A percentile compares a stretch with the other conserved stretches of the same genome.
These are phyloP conservation scores for Cutaneotrichosporon cavernicola DNA, from an alignment of 1,284 basidiomycete species.

Conservation along the genomic window DNA sequence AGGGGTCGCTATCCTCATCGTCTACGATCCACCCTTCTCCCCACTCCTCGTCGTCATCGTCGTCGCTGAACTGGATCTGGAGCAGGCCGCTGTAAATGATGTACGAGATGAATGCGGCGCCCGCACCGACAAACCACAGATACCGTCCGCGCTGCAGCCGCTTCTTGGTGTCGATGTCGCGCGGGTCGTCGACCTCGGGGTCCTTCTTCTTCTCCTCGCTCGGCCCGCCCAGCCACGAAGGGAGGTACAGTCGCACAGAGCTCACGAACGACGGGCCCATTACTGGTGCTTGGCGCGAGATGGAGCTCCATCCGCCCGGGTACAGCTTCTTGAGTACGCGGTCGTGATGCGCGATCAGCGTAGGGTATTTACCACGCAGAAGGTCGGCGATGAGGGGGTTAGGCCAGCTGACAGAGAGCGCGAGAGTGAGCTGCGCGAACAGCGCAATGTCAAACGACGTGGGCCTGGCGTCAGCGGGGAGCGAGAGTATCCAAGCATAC, in stretches of 20 bases:
- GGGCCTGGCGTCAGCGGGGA: constrained; percentile 30
- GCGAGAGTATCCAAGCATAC: constrained; percentile 21
- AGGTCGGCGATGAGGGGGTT: constrained; percentile 46
- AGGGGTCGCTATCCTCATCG: constrained; percentile 13
- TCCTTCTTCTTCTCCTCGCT: background rate
- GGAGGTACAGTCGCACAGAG: constrained; percentile 1
- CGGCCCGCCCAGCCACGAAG: constrained; percentile 9
- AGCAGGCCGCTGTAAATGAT: constrained; percentile 42
- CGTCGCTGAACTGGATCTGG: constrained; percentile 33
- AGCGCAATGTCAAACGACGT: constrained; percentile 48
- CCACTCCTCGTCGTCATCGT: constrained; percentile 29
- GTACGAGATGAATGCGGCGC: constrained; percentile 40
- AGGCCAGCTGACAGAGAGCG: constrained; percentile 47
- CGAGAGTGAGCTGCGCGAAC: constrained; percentile 49
- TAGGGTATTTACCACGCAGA: constrained; percentile 39
- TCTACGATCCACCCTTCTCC: constrained; percentile 24
- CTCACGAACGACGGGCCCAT: constrained; percentile 1
- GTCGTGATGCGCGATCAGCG: constrained; percentile 42
- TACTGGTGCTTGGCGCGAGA: constrained; percentile 14
- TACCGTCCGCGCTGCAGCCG: constrained; percentile 39
- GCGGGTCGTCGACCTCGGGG: background rate
- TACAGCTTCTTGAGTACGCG: constrained; percentile 31
- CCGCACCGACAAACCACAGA: constrained; percentile 45
- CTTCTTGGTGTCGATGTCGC: constrained; percentile 31
- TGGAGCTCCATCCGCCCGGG: constrained; percentile 22